These are phyloP conservation scores for Acanthochlamys bracteata DNA, from an alignment of 106 monocot species.

Conservation along the genomic window DNA sequence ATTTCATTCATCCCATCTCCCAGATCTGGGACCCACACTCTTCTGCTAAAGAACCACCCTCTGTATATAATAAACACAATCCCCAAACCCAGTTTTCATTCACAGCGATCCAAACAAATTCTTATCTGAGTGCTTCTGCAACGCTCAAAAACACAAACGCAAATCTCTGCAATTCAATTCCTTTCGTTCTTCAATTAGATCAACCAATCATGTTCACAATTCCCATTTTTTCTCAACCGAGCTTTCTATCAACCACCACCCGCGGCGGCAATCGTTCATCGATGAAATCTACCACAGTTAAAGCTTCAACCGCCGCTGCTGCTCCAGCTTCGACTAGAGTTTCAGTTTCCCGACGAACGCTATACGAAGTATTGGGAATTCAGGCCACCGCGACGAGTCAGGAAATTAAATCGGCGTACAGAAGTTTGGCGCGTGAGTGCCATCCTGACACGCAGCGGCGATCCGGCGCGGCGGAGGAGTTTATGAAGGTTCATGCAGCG, in stretches of 20 bases:
- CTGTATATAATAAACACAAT: background rate
- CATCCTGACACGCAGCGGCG: conserved; percentile 32
- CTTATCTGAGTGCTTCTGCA: background rate
- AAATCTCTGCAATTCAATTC: background rate
- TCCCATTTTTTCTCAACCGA: background rate
- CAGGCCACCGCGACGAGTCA: background rate
- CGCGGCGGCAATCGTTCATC: background rate
- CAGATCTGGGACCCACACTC: background rate
- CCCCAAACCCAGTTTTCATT: background rate
- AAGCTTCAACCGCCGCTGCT: background rate
- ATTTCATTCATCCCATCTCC: background rate
- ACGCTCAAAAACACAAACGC: no score
- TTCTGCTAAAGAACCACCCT: background rate
- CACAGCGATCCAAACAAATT: background rate
- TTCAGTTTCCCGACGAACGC: conserved; percentile 2
- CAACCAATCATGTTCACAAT: background rate
- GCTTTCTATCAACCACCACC: background rate
- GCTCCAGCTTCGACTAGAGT: background rate
- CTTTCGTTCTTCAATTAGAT: background rate
- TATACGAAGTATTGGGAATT: conserved; percentile 36
- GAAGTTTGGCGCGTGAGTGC: conserved; percentile 21
- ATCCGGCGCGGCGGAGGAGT: conserved; percentile 33
- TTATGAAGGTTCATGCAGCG: conserved; percentile 51
- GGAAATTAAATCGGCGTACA: conserved; percentile 35
- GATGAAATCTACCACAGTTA: background rate